phyloP scores from a whole-genome alignment of 495 filamentous ascomycete species.

The Usnea hakonensis region DNA sequence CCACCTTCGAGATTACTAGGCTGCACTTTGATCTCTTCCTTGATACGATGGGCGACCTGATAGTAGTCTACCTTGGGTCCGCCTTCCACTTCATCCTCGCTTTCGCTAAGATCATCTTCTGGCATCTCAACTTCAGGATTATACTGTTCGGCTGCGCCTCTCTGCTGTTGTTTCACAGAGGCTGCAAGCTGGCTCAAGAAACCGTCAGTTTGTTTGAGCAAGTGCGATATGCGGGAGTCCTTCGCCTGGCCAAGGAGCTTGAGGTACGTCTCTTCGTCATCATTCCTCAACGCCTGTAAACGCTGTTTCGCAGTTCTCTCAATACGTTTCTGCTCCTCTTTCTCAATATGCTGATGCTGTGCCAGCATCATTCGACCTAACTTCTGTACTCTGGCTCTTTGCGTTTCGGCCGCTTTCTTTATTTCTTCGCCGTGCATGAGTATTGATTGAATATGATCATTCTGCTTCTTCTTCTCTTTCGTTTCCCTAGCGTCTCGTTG shows the following conservation, averaged over 20 bases:
- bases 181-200: conserved; percentile 92
- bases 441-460: conserved; percentile 72
- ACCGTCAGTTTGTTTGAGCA: conserved; percentile 90
- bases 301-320: conserved; percentile 97
- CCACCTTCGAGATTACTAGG: conserved; percentile 83
- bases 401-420: conserved; percentile 42
- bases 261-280: conserved; percentile 97
- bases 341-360: conserved; percentile 93
- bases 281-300: conserved; percentile 96
- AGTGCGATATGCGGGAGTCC: conserved; percentile 96
- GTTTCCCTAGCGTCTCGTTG: conserved; percentile 91
- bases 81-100: conserved; percentile 56
- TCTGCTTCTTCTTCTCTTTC: conserved; percentile 92
- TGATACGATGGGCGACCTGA: conserved; percentile 90
- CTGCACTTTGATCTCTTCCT: conserved; percentile 79
- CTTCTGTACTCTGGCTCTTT: conserved; percentile 67
- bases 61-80: conserved; percentile 91
- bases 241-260: conserved; percentile 96
- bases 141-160: conserved; percentile 58
- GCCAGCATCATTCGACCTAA: conserved; percentile 76
- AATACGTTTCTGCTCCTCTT: conserved; percentile 95
- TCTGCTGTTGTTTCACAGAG: conserved; percentile 87
- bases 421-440: conserved; percentile 63
- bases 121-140: conserved; percentile 59
- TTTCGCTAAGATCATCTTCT: conserved; percentile 48